Percentiles rank a stretch among this genome's conserved stretches.
phyloP scores from a whole-genome alignment of 2,329 filamentous ascomycete species.

The Fusarium xyrophilum region DNA sequence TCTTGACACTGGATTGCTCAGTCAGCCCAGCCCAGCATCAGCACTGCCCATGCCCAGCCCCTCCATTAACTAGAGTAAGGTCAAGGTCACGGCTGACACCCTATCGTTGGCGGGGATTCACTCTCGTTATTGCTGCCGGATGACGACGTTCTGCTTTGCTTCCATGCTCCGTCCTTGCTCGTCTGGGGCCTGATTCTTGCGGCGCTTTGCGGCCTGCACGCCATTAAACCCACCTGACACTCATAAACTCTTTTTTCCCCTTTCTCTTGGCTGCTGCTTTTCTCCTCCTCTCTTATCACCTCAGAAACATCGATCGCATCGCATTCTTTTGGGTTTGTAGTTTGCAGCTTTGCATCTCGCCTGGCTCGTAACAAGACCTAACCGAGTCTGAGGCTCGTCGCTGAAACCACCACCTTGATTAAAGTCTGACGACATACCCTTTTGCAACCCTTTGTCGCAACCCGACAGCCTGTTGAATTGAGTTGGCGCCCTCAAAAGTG shows the following conservation, averaged over 20 bases:
- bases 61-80: constrained; percentile 29
- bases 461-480: constrained; percentile 22
- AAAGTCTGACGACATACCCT: constrained; percentile 28
- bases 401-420: constrained; percentile 24
- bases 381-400: constrained; percentile 28
- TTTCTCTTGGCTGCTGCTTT: constrained; percentile 17
- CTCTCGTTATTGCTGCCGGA: constrained; percentile 41
- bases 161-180: constrained; percentile 34
- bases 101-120: constrained; percentile 37
- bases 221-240: constrained; percentile 42
- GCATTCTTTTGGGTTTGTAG: constrained; percentile 7
- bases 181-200: constrained; percentile 38
- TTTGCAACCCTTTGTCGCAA: constrained; percentile 12
- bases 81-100: constrained; percentile 40
- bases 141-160: constrained; percentile 41
- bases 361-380: constrained; percentile 16
- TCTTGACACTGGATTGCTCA: background rate
- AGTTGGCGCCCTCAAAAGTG: constrained; percentile 17
- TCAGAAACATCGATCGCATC: constrained; percentile 31
- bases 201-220: constrained; percentile 32
- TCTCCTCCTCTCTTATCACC: constrained; percentile 9
- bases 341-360: constrained; percentile 16
- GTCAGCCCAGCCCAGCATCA: background rate
- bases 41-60: constrained; percentile 31
- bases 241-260: constrained; percentile 31